Percentiles rank a stretch among this genome's conserved stretches.
These are phyloP conservation scores for Solanum raphanifolium DNA, from an alignment of 257 asterid species.

Conservation along the genomic window DNA sequence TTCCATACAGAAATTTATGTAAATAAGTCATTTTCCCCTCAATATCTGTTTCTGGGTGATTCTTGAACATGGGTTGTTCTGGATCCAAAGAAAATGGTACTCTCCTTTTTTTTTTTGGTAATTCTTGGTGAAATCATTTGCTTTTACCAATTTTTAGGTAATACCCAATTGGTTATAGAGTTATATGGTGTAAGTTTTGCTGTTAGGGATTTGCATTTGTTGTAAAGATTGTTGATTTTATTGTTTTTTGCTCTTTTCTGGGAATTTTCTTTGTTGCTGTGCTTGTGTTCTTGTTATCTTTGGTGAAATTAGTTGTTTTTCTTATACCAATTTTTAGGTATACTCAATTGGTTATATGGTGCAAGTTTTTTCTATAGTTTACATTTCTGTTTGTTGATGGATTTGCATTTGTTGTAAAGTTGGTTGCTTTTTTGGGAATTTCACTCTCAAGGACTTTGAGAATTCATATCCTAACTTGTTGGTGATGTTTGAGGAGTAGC, in stretches of 20 bases:
- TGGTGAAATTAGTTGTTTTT: not conserved
- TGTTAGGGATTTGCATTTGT: not conserved
- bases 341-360: not conserved
- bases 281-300: not conserved
- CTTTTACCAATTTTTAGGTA: not conserved
- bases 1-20: not conserved
- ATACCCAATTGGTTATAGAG: not conserved
- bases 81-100: constrained; percentile 3
- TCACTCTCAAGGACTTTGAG: not conserved
- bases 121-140: not conserved
- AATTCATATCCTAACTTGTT: not conserved
- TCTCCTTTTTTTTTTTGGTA: not conserved
- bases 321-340: not conserved
- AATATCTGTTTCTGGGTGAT: not conserved
- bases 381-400: not conserved
- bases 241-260: not conserved
- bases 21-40: not conserved
- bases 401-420: not conserved
- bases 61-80: not conserved
- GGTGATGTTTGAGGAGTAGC: not conserved
- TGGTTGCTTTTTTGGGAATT: not conserved
- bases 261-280: not conserved
- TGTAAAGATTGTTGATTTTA: not conserved
- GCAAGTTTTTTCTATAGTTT: not conserved
- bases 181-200: not conserved